phyloP scores from a whole-genome alignment of 2,329 filamentous ascomycete species.

The Parascedosporium putredinis region DNA sequence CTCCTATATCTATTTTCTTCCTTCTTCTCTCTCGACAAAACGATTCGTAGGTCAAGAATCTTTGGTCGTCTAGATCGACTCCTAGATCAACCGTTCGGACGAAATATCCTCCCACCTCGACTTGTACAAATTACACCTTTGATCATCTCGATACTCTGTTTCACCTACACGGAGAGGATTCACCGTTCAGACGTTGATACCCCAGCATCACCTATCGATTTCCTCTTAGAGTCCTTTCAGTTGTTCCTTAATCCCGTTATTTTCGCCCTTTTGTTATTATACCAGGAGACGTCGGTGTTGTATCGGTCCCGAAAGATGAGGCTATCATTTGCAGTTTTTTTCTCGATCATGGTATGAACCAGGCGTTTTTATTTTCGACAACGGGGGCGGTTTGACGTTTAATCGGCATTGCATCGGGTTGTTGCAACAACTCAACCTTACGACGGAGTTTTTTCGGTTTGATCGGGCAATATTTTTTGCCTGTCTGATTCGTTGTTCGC shows the following conservation, averaged over 20 bases:
- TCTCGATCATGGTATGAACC: slow-evolving; percentile 3
- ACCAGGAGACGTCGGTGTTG: slow-evolving; percentile 6
- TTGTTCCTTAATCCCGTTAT: slow-evolving; percentile 1
- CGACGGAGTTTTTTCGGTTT: slow-evolving; percentile 1
- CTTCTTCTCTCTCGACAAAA: slow-evolving; percentile 7
- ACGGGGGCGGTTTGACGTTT: slow-evolving; percentile 2
- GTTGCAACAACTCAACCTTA: background rate
- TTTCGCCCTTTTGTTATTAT: background rate
- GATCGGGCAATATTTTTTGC: background rate
- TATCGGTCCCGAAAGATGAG: slow-evolving; percentile 7
- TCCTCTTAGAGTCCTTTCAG: background rate
- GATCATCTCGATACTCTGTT: slow-evolving; percentile 2
- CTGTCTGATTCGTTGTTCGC: slow-evolving; percentile 5
- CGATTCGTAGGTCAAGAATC: too few relatives aligned
- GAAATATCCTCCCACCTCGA: slow-evolving; percentile 4
- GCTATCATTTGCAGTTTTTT: slow-evolving; percentile 1
- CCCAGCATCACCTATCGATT: slow-evolving; percentile 2
- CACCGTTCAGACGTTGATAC: slow-evolving; percentile 1
- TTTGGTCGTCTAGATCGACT: too few relatives aligned
- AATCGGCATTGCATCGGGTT: slow-evolving; percentile 6
- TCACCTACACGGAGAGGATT: slow-evolving; percentile 2
- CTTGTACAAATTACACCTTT: slow-evolving; percentile 7
- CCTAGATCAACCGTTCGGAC: background rate
- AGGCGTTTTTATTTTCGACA: slow-evolving; percentile 6
- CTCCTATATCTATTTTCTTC: slow-evolving; percentile 5